Evolutionary conservation across 768 basidiomycete genomes (phyloP).

Genomic region (Termitomyces eurrhizus): DNA sequence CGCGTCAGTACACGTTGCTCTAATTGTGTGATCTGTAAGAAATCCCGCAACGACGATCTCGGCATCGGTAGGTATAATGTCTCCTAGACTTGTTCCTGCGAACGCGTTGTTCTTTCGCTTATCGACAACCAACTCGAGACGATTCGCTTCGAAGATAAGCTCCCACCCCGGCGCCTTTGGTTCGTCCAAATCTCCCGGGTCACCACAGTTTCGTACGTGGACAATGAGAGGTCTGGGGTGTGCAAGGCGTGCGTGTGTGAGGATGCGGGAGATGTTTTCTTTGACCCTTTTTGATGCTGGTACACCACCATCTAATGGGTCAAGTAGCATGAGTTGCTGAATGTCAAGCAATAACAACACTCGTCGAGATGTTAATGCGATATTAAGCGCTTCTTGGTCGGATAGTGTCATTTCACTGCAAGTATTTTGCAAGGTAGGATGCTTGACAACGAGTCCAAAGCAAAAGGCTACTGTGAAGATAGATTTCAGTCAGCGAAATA

Average conservation of each 20-base stretch:
- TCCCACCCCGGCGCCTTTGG: constrained; percentile 54
- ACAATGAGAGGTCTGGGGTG: constrained; percentile 52
- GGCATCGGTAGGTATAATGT: constrained; percentile 47
- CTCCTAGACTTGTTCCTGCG: constrained; percentile 49
- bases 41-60: constrained; percentile 66
- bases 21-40: constrained; percentile 62
- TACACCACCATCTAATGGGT: constrained; percentile 42
- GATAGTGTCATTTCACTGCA: background rate
- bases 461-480: background rate
- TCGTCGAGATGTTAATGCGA: constrained; percentile 24
- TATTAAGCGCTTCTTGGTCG: constrained; percentile 4
- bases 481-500: background rate
- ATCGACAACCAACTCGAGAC: constrained; percentile 54
- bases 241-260: constrained; percentile 46
- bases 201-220: constrained; percentile 66
- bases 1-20: constrained; percentile 59
- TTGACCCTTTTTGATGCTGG: constrained; percentile 40
- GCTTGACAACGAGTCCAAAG: background rate
- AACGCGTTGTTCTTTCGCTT: constrained; percentile 73
- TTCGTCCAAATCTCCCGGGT: constrained; percentile 57
- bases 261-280: constrained; percentile 46
- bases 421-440: too few relatives aligned
- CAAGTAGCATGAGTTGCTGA: constrained; percentile 47
- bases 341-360: constrained; percentile 60
- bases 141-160: constrained; percentile 49